Evolutionary conservation across 2,329 filamentous ascomycete species (phyloP).

Genomic region (Blumeriella jaapii): DNA sequence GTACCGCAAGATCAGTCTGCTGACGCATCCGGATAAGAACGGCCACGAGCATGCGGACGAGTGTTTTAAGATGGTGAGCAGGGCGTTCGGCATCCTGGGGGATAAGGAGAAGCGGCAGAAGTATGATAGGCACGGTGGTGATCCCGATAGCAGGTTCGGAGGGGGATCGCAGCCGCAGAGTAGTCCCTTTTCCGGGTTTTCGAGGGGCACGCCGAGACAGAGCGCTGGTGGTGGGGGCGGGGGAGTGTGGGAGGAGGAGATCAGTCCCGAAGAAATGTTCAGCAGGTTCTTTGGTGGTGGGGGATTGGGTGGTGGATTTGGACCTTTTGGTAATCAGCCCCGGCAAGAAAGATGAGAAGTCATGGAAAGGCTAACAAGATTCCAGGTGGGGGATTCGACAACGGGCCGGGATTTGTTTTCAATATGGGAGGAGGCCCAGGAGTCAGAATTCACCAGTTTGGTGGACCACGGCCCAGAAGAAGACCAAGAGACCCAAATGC

Average conservation of each 20-base stretch:
- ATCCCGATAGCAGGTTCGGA: constrained; percentile 81
- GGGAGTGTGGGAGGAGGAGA: constrained; percentile 73
- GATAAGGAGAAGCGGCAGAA: constrained; percentile 87
- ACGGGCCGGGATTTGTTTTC: constrained; percentile 83
- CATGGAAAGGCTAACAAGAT: constrained; percentile 7
- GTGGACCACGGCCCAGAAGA: constrained; percentile 63
- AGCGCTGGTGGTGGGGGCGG: constrained; percentile 31
- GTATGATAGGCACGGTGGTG: constrained; percentile 80
- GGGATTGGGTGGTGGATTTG: constrained; percentile 44
- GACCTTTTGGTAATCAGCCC: constrained; percentile 50
- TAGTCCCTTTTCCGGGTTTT: constrained; percentile 56
- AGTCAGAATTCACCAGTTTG: constrained; percentile 91
- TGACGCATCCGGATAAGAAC: constrained; percentile 99
- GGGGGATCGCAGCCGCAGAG: constrained; percentile 43
- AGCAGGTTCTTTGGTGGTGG: constrained; percentile 84
- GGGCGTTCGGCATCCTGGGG: constrained; percentile 85
- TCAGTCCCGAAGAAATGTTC: constrained; percentile 95
- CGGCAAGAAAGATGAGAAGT: constrained; percentile 2
- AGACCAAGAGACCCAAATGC: constrained; percentile 57
- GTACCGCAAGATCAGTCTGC: constrained; percentile 83
- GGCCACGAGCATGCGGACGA: constrained; percentile 91
- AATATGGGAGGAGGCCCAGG: constrained; percentile 89
- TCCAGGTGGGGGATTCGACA: constrained; percentile 47
- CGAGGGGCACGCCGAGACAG: constrained; percentile 30
- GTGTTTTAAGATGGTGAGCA: constrained; percentile 95